Percentiles rank a stretch among this genome's conserved stretches.
Conservation (phyloP, 2,329 filamentous ascomycete genomes). For the Leptodontidium sp. region DNA sequence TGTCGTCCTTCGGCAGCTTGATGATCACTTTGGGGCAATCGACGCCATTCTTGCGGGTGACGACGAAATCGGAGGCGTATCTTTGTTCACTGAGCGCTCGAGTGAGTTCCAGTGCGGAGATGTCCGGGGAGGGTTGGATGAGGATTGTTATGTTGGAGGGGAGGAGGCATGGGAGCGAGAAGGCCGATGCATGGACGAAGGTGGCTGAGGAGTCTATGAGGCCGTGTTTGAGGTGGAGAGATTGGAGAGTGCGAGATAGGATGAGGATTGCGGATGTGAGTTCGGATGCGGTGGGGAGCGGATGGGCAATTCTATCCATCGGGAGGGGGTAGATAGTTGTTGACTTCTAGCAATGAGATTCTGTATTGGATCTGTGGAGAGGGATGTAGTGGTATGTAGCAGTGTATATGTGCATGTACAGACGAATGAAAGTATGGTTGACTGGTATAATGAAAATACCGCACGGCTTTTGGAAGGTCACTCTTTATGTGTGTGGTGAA, state of each 20-base stretch:
- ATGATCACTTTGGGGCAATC: slow-evolving; percentile 22
- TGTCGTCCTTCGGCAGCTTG: slow-evolving; percentile 1
- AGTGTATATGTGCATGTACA: neutral
- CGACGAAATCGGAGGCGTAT: neutral
- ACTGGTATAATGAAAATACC: too few relatives aligned
- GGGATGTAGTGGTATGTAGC: neutral
- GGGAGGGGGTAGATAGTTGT: neutral
- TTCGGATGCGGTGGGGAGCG: slow-evolving; percentile 5
- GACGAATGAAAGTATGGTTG: neutral
- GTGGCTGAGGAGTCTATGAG: slow-evolving; percentile 8
- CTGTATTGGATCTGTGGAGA: neutral
- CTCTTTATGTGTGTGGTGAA: slow-evolving; percentile 7
- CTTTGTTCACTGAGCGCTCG: neutral
- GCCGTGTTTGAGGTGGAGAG: slow-evolving; percentile 4
- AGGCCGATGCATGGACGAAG: neutral
- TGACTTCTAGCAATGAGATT: neutral
- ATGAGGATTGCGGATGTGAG: slow-evolving; percentile 9
- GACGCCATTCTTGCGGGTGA: neutral
- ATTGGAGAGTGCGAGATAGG: slow-evolving; percentile 5
- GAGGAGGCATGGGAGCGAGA: neutral
- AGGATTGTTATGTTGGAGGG: slow-evolving; percentile 18
- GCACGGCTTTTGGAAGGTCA: neutral
- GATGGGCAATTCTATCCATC: slow-evolving; percentile 1
- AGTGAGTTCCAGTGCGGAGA: neutral
- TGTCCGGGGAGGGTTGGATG: slow-evolving; percentile 4